Evolutionary conservation across 2,329 filamentous ascomycete species (phyloP).

Genomic region (Xylariaceae sp.): DNA sequence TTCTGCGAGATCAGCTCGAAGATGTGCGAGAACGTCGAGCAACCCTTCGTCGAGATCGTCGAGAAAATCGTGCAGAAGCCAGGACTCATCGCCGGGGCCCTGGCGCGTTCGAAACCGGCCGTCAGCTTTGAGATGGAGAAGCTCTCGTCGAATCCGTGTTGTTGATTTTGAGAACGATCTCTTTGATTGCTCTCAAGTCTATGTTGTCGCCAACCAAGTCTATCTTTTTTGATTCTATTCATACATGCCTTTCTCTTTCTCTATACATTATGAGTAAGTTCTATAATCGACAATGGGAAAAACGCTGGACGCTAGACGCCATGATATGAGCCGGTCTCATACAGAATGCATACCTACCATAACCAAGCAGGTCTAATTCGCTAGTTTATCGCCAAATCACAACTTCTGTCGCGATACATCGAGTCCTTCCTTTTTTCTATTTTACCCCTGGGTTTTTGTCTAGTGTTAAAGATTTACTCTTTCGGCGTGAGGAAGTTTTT

Average conservation of each 20-base stretch:
- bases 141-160: constrained; percentile 22
- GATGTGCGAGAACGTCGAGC: constrained; percentile 47
- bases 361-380: constrained; percentile 13
- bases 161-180: constrained; percentile 1
- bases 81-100: constrained; percentile 35
- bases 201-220: not conserved
- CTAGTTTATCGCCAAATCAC: not conserved
- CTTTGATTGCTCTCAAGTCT: not conserved
- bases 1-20: constrained; percentile 53
- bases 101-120: constrained; percentile 21
- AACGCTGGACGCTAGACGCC: constrained; percentile 15
- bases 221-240: not conserved
- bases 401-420: not conserved
- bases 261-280: constrained; percentile 11
- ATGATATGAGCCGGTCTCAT: constrained; percentile 7
- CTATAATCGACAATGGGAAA: constrained; percentile 7
- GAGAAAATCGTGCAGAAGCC: constrained; percentile 44
- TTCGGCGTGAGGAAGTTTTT: constrained; percentile 55
- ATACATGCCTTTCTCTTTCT: constrained; percentile 2
- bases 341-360: constrained; percentile 19
- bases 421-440: not conserved
- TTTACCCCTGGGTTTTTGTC: not conserved
- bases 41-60: constrained; percentile 49
- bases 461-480: constrained; percentile 37
- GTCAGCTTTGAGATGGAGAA: constrained; percentile 28